These are phyloP conservation scores for Aureobasidium sp. DNA, from an alignment of 2,329 filamentous ascomycete genomes.

Conservation along the genomic window DNA sequence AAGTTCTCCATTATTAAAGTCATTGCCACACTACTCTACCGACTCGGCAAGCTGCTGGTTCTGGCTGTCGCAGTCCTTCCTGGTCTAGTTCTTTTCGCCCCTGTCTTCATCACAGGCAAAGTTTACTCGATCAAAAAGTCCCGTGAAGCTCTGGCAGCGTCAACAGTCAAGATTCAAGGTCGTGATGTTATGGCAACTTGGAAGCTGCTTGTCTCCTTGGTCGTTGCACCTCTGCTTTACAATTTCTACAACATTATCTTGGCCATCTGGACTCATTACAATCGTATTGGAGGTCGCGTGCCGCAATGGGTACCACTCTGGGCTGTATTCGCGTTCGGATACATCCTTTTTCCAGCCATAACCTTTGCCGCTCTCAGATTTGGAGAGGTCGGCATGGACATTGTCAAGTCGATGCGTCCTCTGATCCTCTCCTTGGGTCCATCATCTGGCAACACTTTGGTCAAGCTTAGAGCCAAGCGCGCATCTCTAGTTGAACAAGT, in stretches of 20 bases:
- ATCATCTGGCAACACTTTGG: conserved; percentile 72
- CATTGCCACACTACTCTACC: conserved; percentile 67
- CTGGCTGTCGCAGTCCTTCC: conserved; percentile 76
- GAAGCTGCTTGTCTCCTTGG: conserved; percentile 84
- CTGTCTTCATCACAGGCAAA: conserved; percentile 78
- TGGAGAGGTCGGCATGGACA: conserved; percentile 98
- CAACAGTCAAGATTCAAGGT: conserved; percentile 79
- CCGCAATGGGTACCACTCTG: conserved; percentile 74
- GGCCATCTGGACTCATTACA: conserved; percentile 68
- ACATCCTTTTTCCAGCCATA: conserved; percentile 74
- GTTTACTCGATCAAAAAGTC: conserved; percentile 75
- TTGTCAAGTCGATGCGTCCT: conserved; percentile 86
- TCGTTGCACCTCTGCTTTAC: conserved; percentile 73
- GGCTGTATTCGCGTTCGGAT: conserved; percentile 63
- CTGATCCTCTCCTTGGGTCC: conserved; percentile 79
- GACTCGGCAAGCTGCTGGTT: conserved; percentile 66
- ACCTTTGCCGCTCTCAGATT: conserved; percentile 92
- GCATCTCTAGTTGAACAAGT: conserved; percentile 71
- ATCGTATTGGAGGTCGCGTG: conserved; percentile 73
- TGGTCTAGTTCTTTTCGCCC: conserved; percentile 77
- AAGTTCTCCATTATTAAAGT: conserved; percentile 72
- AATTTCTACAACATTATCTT: conserved; percentile 69
- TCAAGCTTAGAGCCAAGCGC: conserved; percentile 64
- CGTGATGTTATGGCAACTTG: conserved; percentile 88
- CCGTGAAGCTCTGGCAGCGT: conserved; percentile 72